A percentile compares a stretch with the other conserved stretches of the same genome.
phyloP scores from a whole-genome alignment of 2,329 filamentous ascomycete genomes.

The Penicillium griseofulvum region DNA sequence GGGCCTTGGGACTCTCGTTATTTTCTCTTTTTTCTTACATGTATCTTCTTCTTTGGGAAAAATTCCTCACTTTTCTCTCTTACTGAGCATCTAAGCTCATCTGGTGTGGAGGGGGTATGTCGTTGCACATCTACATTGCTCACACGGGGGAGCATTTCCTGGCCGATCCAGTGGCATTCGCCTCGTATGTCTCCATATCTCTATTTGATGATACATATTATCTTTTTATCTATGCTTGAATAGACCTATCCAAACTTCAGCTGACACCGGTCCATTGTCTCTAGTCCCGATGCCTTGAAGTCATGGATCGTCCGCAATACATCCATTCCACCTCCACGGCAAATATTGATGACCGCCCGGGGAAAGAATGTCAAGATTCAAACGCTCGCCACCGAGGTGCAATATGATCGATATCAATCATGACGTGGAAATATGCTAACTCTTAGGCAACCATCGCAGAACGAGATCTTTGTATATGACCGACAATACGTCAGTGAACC shows the following conservation, averaged over 20 bases:
- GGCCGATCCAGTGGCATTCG: slow-evolving; percentile 72
- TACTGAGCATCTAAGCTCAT: slow-evolving; percentile 26
- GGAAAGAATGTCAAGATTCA: slow-evolving; percentile 82
- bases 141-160: slow-evolving; percentile 85
- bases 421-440: not conserved
- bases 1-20: slow-evolving; percentile 15
- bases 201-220: not conserved
- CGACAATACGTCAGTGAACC: slow-evolving; percentile 62
- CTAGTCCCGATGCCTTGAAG: slow-evolving; percentile 79
- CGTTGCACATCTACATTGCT: slow-evolving; percentile 85
- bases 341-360: slow-evolving; percentile 81
- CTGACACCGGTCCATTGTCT: slow-evolving; percentile 19
- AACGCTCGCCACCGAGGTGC: slow-evolving; percentile 74
- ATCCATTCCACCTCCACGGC: slow-evolving; percentile 70
- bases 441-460: slow-evolving; percentile 48
- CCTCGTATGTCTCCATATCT: slow-evolving; percentile 57
- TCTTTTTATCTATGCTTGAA: not conserved
- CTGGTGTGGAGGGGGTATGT: slow-evolving; percentile 59
- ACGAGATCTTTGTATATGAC: slow-evolving; percentile 90
- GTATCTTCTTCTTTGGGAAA: slow-evolving; percentile 14
- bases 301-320: slow-evolving; percentile 74
- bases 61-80: slow-evolving; percentile 20
- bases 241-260: slow-evolving; percentile 9
- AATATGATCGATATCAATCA: slow-evolving; percentile 12
- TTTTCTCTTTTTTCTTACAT: slow-evolving; percentile 2